Evolutionary conservation across 2,329 filamentous ascomycete species (phyloP).

Genomic region (Xylaria sp.): DNA sequence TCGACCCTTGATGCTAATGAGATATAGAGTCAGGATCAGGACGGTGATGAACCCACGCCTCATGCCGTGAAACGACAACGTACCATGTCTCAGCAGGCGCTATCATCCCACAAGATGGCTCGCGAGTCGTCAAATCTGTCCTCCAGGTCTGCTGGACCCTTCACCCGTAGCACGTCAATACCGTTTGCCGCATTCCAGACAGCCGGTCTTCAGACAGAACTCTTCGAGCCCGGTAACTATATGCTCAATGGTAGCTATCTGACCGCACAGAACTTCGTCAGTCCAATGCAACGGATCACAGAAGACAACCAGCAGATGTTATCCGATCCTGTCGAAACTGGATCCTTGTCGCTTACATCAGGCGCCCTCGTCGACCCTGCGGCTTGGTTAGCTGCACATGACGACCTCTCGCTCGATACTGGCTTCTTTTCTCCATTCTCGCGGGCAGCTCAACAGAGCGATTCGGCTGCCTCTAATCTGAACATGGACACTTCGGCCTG

Average conservation of each 20-base stretch:
- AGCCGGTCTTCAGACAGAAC: conserved; percentile 14
- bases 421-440: conserved; percentile 16
- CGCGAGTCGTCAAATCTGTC: conserved; percentile 41
- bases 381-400: conserved; percentile 35
- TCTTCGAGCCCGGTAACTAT: conserved; percentile 28
- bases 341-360: conserved; percentile 19
- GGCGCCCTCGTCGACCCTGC: conserved; percentile 37
- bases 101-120: conserved; percentile 38
- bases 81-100: conserved; percentile 34
- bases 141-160: conserved; percentile 36
- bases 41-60: conserved; percentile 23
- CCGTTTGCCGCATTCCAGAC: conserved; percentile 30
- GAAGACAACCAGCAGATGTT: conserved; percentile 31
- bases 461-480: conserved; percentile 25
- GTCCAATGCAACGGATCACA: conserved; percentile 26
- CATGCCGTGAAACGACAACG: conserved; percentile 33
- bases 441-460: conserved; percentile 17
- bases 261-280: conserved; percentile 25
- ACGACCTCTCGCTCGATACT: conserved; percentile 17
- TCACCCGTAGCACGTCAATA: conserved; percentile 34
- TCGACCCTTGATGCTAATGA: conserved; percentile 23
- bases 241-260: conserved; percentile 31
- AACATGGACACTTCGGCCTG: conserved; percentile 31
- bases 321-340: conserved; percentile 35
- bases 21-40: conserved; percentile 24